These are phyloP conservation scores for Scenedesmus sp. DNA, from an alignment of 163 green algal species.

Conservation along the genomic window DNA sequence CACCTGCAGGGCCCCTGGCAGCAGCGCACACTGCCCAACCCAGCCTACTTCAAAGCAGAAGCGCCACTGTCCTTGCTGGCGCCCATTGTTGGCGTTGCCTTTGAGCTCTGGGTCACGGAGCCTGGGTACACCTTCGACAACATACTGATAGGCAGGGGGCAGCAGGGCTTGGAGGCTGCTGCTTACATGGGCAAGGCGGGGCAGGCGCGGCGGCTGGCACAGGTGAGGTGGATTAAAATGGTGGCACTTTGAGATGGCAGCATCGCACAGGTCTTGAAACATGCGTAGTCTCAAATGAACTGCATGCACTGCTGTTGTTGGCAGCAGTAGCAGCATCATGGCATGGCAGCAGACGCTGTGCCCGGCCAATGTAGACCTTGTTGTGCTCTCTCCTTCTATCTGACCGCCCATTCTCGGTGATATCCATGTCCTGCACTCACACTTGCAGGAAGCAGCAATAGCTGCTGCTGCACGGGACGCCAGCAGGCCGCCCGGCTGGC, in stretches of 20 bases:
- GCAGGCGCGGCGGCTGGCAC: slow-evolving; percentile 62
- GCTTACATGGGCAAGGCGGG: slow-evolving; percentile 66
- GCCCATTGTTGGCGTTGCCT: slow-evolving; percentile 81
- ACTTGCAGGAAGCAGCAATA: slow-evolving; percentile 18
- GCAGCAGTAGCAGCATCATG: not conserved
- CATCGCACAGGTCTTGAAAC: no score
- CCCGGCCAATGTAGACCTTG: not conserved
- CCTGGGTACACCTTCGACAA: slow-evolving; percentile 91
- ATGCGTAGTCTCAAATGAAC: no score
- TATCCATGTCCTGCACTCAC: not conserved
- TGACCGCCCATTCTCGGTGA: not conserved
- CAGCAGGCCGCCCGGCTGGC: not conserved
- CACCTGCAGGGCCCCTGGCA: slow-evolving; percentile 75
- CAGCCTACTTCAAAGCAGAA: slow-evolving; percentile 82
- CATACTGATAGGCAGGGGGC: slow-evolving; percentile 72
- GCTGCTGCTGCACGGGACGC: not conserved
- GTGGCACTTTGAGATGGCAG: not conserved
- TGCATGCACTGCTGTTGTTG: not conserved
- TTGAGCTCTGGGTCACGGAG: slow-evolving; percentile 95
- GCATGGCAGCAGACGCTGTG: not conserved
- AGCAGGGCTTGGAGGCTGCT: slow-evolving; percentile 63
- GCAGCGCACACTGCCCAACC: slow-evolving; percentile 89
- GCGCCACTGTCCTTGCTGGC: slow-evolving; percentile 81
- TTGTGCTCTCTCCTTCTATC: not conserved
- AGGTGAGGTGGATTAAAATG: slow-evolving; percentile 56